These are phyloP conservation scores for Polytolypa hystricis DNA, from an alignment of 2,329 filamentous ascomycete species.

Conservation along the genomic window DNA sequence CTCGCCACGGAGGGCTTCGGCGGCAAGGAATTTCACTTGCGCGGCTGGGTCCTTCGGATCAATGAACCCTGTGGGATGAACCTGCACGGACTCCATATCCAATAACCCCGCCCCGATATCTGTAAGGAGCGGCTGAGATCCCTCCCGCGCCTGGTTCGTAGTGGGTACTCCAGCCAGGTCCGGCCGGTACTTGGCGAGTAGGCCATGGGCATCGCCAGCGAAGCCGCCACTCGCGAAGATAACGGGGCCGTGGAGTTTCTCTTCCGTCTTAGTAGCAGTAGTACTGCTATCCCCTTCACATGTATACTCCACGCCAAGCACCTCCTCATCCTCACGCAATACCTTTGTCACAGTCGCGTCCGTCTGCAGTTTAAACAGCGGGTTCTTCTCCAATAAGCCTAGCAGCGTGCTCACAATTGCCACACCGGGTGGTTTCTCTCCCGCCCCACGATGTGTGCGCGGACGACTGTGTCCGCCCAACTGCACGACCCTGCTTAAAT, in stretches of 20 bases:
- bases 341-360: slow-evolving; percentile 44
- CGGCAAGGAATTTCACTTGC: slow-evolving; percentile 51
- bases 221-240: slow-evolving; percentile 54
- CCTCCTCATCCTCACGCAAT: slow-evolving; percentile 23
- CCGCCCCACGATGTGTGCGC: slow-evolving; percentile 47
- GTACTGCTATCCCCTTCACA: slow-evolving; percentile 22
- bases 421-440: slow-evolving; percentile 47
- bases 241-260: slow-evolving; percentile 41
- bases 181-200: slow-evolving; percentile 46
- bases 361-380: slow-evolving; percentile 43
- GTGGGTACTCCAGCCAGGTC: slow-evolving; percentile 51
- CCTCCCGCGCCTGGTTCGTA: slow-evolving; percentile 50
- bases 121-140: slow-evolving; percentile 38
- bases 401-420: slow-evolving; percentile 48
- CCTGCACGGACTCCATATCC: slow-evolving; percentile 45
- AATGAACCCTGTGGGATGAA: slow-evolving; percentile 56
- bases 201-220: slow-evolving; percentile 48
- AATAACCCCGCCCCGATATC: slow-evolving; percentile 30
- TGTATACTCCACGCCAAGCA: slow-evolving; percentile 44
- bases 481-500: slow-evolving; percentile 47
- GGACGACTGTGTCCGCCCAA: slow-evolving; percentile 49
- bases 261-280: too few species aligned
- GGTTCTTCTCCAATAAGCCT: slow-evolving; percentile 38
- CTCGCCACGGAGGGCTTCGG: slow-evolving; percentile 52
- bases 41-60: slow-evolving; percentile 39